A percentile compares a stretch with the other conserved stretches of the same genome.
Conservation (phyloP, 2,329 filamentous ascomycete species). For the Claviceps citrina region DNA sequence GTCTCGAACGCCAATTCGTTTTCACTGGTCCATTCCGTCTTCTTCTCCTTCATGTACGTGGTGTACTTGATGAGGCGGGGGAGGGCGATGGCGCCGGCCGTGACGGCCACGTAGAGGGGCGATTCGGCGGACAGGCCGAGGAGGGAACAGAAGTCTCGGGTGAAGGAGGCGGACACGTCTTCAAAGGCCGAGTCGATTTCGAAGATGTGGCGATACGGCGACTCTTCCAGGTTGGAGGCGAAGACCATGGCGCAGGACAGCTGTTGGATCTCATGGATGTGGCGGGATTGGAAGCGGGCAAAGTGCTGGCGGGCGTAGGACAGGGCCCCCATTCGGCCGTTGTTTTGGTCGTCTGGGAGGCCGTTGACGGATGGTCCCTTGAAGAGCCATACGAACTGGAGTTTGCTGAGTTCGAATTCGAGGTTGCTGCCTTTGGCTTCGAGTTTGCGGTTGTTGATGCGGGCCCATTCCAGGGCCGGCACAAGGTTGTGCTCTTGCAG, state of each 20-base stretch:
- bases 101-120: slow-evolving; percentile 82
- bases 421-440: slow-evolving; percentile 79
- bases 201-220: slow-evolving; percentile 70
- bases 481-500: slow-evolving; percentile 59
- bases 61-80: slow-evolving; percentile 81
- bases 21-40: slow-evolving; percentile 86
- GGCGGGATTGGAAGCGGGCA: slow-evolving; percentile 55
- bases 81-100: slow-evolving; percentile 80
- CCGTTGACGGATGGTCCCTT: slow-evolving; percentile 42
- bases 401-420: slow-evolving; percentile 81
- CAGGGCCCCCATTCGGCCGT: slow-evolving; percentile 50
- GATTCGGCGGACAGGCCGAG: slow-evolving; percentile 82
- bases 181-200: slow-evolving; percentile 62
- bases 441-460: slow-evolving; percentile 51
- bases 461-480: slow-evolving; percentile 80
- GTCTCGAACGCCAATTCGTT: slow-evolving; percentile 76
- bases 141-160: slow-evolving; percentile 83
- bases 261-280: slow-evolving; percentile 64
- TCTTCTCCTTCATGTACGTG: slow-evolving; percentile 71
- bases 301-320: slow-evolving; percentile 66
- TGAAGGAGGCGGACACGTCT: slow-evolving; percentile 76
- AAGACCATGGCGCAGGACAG: slow-evolving; percentile 72
- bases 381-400: slow-evolving; percentile 85
- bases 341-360: slow-evolving; percentile 35
- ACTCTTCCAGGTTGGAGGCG: slow-evolving; percentile 54